Evolutionary conservation across 768 basidiomycete species (phyloP), one percentile per base, ranked within the genome.

Genomic region (Tubosaeta sp.): DNA sequence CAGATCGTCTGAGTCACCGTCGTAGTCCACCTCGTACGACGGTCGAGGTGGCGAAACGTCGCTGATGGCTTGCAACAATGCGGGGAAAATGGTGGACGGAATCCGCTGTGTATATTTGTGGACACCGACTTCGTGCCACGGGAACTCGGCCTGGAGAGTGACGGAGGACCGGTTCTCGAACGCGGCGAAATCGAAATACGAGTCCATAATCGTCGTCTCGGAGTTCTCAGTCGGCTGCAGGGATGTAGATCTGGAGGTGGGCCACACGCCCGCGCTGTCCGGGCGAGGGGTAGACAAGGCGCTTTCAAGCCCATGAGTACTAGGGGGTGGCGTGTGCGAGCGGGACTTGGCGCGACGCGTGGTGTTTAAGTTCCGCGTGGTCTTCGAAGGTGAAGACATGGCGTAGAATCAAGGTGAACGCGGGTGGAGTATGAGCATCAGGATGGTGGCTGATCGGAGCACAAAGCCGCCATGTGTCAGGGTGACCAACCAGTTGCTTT

Each of bases 51-150:
- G 35, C n/a, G 54, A 48, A 4, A 56, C 16, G 13, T 46, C 17
- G 26, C 12, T 9, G 13, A 38, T n/a, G 0, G 31, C 42, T 35
- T 61, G 57, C 39, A 69, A 49, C 9, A 65, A 48, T 1, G 14
- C 48, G 6, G 65, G 61, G 19, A 46, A 26, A 29, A 65, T 53
- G 3, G 33, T 46, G 6, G 52, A 19, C 5, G 65, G 65, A 12
- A 69, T 48, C 6, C 1, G 52, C 13, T 38, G 52, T 11, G 29
- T 19, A 6, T 6, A 17, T 41, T 43, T 41, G 42, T 50, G n/a
- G 16, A 34, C 27, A 1, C 12, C 47, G 5, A 45, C 26, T 29
- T 43, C 34, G 34, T 48, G 56, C 50, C 56, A 52, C 50, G 45
- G 46, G 10, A 51, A 50, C 26, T 39, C 38, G 29, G 46, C 51